Base-by-base conservation (phyloP, 176 grass and related monocot genomes). In the Eleusine indica region DNA sequence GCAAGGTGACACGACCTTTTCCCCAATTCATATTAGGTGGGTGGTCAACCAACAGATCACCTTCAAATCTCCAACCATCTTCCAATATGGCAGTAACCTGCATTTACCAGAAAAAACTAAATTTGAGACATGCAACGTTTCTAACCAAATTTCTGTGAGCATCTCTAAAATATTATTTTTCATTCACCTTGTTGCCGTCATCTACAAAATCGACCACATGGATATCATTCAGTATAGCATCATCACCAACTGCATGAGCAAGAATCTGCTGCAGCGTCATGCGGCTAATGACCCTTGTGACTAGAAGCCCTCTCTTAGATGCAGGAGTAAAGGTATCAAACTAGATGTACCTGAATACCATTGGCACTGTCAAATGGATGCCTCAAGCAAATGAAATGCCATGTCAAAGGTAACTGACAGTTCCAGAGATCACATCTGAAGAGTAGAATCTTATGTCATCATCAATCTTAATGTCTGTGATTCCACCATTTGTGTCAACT, bases 271-370 rank as follows among this genome's bases (percentile, higher is more conserved):
- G 93, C 80, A 98, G 87, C 2, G 87, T 89, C 96, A 95, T 98
- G 42, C 96, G 96, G 83, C 96, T 98, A 81, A 98, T 93, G 69
- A 98, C 96, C 83, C 96, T 94, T 79, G 96, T 98, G 53, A 98
- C 93, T 18, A 91, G 96, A 71, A 98, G 87, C 47, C 96, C 96
- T 70, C 96, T 70, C 56, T 98, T 93, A 32, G 76, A 85, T 65
- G 93, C 93, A 80, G 96, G 96, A 72, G 96, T 98, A 80, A 98
- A 95, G 21, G 93, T 98, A 80, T 95, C 96, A 85, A 98, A 98
- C 85, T 98, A 95, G 85, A 89, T 88, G 87, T 98, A 98, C 93
- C 93, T 98, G 89, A 85, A 94, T 80, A 77, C 67, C 56, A 90
- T 80, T 68, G 53, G 42, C 69, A 83, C 63, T 17, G 84, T 90